Evolutionary conservation across 768 basidiomycete genomes (phyloP), one percentile per base, ranked within the genome.

Genomic region (Paxillus ammoniavirescens): DNA sequence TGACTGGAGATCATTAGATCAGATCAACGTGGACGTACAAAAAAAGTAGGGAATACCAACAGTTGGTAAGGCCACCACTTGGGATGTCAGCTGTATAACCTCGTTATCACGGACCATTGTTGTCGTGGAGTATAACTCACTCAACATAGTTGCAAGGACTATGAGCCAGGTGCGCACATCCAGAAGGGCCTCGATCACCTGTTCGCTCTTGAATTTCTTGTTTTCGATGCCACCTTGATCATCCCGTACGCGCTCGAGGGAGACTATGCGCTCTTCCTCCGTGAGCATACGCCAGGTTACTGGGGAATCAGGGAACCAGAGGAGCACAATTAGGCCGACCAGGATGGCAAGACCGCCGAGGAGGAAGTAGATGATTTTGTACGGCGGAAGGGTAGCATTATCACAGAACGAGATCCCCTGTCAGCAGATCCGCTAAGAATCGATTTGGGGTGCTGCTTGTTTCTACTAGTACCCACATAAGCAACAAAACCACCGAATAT

Each of bases 271-370:
- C 48, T 77, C 71, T 50, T 73, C 72, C 36, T 67, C 61, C 2
- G 72, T 71, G 6, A 73, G 60, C 45, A 72, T 61, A 10, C 63
- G 61, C 21, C 75, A 74, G 35, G 72, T 72, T 3, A 73, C 70
- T 9, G 72, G 73, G 1, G 71, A 75, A 58, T 75, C 74, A 3
- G 76, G 74, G 3, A 76, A 65, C 65, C 61, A 76, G 7, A 73
- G n/a, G 5, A 74, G 52, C 10, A 73, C 67, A 37, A 56, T 49
- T 26, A 71, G 33, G 7, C 68, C 69, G 28, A 77, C 69, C 14
- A 75, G 8, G 53, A 73, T 71, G 0, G 75, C 73, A 10, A 76
- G 61, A 10, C 66, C 71, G 5, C 75, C 72, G 18, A 75, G 68
- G n/a, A 75, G 59, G 45, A 72, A 52, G 59, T 72, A 74, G 14